phyloP scores from a whole-genome alignment of 768 basidiomycete species.

The Phanerochaete carnosa region DNA sequence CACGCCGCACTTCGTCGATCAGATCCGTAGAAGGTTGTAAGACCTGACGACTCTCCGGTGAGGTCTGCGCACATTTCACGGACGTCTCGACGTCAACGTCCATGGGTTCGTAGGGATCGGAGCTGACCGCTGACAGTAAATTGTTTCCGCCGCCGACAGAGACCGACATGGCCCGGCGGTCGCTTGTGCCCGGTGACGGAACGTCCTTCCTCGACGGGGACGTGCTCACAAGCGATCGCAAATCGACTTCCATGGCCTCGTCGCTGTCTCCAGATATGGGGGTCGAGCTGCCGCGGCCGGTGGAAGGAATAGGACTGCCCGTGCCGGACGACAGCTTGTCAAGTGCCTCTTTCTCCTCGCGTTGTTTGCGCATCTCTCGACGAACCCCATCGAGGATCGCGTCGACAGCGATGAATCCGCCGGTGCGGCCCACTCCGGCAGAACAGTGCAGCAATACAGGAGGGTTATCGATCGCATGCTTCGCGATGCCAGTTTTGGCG shows the following conservation, averaged over 20 bases:
- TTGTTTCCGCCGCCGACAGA: conserved; percentile 15
- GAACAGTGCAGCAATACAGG: conserved; percentile 87
- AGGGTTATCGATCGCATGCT: conserved; percentile 47
- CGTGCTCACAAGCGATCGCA: background rate
- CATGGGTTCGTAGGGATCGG: conserved; percentile 18
- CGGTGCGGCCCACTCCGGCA: conserved; percentile 93
- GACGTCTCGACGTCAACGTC: conserved; percentile 20
- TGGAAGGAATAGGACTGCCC: conserved; percentile 3
- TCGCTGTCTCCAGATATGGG: conserved; percentile 4
- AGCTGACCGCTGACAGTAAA: conserved; percentile 21
- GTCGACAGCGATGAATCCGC: conserved; percentile 89
- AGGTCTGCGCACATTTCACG: background rate
- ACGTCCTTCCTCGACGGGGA: background rate
- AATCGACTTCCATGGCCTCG: conserved; percentile 17
- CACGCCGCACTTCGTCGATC: conserved; percentile 21
- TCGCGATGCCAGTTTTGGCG: conserved; percentile 50
- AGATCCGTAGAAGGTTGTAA: conserved; percentile 17
- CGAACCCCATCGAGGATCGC: conserved; percentile 76
- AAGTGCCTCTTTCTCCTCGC: conserved; percentile 11
- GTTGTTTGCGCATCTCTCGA: conserved; percentile 46
- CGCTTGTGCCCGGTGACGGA: conserved; percentile 3
- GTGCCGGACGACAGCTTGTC: background rate
- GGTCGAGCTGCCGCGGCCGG: conserved; percentile 20
- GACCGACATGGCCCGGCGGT: conserved; percentile 16
- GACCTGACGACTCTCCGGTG: background rate